A percentile compares a stretch with the other conserved stretches of the same genome.
Conservation (phyloP, 1,284 basidiomycete species). For the Naganishia sp. region DNA sequence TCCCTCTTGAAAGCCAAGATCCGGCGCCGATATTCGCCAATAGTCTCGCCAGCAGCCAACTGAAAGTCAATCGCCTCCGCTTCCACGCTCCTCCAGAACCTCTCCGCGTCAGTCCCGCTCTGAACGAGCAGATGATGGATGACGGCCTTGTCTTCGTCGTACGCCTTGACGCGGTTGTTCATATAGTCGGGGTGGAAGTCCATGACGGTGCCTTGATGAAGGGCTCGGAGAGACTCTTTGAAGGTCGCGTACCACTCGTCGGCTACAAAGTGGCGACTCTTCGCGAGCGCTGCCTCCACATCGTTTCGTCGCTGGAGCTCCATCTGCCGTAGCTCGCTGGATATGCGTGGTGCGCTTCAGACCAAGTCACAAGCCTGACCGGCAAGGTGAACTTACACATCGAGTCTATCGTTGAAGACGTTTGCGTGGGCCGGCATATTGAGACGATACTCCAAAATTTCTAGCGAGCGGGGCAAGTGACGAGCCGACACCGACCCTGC, state of each 20-base stretch:
- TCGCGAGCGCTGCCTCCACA: background rate
- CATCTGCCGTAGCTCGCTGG: background rate
- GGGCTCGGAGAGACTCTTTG: background rate
- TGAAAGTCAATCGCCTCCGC: background rate
- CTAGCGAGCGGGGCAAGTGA: too few species aligned
- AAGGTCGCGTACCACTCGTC: background rate
- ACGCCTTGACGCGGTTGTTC: background rate
- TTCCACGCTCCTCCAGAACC: background rate
- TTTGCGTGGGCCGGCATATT: background rate
- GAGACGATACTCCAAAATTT: too few species aligned
- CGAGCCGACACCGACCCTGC: too few species aligned
- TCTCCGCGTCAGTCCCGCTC: background rate
- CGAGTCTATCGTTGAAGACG: background rate
- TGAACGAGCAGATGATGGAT: background rate
- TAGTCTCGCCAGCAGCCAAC: background rate
- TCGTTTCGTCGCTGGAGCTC: background rate
- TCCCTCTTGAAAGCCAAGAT: background rate
- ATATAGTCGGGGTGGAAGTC: background rate
- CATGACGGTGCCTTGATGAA: background rate
- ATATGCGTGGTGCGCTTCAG: background rate
- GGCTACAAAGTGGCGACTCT: background rate
- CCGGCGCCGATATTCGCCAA: background rate
- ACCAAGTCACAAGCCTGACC: background rate
- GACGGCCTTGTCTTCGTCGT: background rate
- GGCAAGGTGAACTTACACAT: background rate